phyloP scores from a whole-genome alignment of 106 monocot genomes.

The Dendrobium chrysotoxum region DNA sequence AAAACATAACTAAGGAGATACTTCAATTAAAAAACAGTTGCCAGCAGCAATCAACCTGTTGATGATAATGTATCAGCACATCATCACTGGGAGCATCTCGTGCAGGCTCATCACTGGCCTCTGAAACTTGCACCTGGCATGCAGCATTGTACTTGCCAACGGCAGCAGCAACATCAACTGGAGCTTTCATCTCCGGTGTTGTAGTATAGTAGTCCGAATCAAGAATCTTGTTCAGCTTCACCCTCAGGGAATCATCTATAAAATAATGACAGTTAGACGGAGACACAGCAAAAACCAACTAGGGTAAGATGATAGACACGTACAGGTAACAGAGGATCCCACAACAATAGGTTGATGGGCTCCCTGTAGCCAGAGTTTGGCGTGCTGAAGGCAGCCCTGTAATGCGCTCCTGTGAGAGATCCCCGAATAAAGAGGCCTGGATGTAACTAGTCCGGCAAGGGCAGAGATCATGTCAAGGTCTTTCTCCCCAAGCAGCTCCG shows the following conservation, averaged over 20 bases:
- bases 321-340: conserved; percentile 55
- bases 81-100: neutral
- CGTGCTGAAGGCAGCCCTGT: conserved; percentile 47
- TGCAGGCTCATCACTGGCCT: neutral
- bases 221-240: conserved; percentile 73
- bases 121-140: conserved; percentile 7
- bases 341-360: conserved; percentile 47
- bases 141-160: conserved; percentile 48
- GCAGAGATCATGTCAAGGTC: conserved; percentile 69
- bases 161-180: conserved; percentile 70
- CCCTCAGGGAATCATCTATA: conserved; percentile 73
- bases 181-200: conserved; percentile 69
- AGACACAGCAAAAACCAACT: neutral
- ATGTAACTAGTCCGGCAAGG: conserved; percentile 39
- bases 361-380: conserved; percentile 50
- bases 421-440: conserved; percentile 41
- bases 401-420: conserved; percentile 72
- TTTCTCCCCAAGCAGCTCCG: conserved; percentile 54
- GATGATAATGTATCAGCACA: neutral
- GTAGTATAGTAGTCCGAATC: conserved; percentile 68
- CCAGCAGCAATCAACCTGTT: neutral
- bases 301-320: neutral
- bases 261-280: neutral
- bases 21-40: neutral
- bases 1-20: neutral